Evolutionary conservation across 208 protist species (phyloP).

Genomic region (Crithidia fasciculata): DNA sequence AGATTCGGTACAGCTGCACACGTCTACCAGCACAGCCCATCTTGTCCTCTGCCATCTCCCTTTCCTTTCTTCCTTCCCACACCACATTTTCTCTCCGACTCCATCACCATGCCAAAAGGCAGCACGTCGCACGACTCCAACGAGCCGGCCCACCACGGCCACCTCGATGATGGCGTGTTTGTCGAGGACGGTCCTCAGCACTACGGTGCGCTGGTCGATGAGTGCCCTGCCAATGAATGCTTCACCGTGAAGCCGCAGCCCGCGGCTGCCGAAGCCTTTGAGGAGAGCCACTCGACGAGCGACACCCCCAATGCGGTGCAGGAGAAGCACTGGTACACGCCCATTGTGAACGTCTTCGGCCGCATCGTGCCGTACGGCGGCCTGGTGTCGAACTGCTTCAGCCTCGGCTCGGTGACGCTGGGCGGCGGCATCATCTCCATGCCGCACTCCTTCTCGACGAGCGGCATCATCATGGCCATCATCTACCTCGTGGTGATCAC

Average conservation of each 20-base stretch:
- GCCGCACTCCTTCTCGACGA: slow-evolving; percentile 51
- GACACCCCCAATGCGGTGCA: slow-evolving; percentile 46
- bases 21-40: background rate
- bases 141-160: background rate
- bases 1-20: background rate
- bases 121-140: background rate
- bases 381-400: slow-evolving; percentile 60
- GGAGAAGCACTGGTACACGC: slow-evolving; percentile 66
- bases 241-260: too few species aligned
- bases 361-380: slow-evolving; percentile 66
- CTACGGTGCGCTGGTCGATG: background rate
- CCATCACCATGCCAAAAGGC: background rate
- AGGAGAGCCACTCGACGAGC: background rate
- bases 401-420: slow-evolving; percentile 62
- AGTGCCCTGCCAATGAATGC: background rate
- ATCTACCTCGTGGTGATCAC: slow-evolving; percentile 69
- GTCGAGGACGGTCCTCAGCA: background rate
- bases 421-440: slow-evolving; percentile 79
- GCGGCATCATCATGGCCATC: slow-evolving; percentile 61
- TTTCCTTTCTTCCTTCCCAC: too few species aligned
- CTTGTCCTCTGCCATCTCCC: background rate
- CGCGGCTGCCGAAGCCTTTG: background rate
- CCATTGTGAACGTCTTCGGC: slow-evolving; percentile 47
- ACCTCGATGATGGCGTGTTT: background rate
- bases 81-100: background rate